Evolutionary conservation across 2,329 filamentous ascomycete genomes (phyloP).

Genomic region (Ascochyta fabae): DNA sequence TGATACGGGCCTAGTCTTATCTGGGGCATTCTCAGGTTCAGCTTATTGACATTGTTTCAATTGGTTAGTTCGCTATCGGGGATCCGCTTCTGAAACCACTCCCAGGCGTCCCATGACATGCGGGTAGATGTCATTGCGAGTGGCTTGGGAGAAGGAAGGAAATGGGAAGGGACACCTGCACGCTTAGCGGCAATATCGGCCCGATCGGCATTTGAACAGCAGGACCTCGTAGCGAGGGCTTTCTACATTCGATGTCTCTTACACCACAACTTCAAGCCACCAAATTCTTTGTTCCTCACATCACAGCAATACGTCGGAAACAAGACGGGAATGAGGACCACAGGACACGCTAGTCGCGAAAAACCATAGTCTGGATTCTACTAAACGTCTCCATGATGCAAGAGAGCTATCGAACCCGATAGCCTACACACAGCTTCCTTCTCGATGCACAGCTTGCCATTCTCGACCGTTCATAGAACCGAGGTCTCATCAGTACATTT

Average conservation of each 20-base stretch:
- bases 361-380: too few species aligned
- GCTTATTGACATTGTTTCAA: conserved; percentile 2
- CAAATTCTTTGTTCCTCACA: too few species aligned
- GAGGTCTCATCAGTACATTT: conserved; percentile 26
- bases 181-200: conserved; percentile 1
- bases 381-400: too few species aligned
- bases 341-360: too few species aligned
- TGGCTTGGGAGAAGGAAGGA: not conserved
- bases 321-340: too few species aligned
- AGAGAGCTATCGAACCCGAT: too few species aligned
- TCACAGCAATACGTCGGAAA: too few species aligned
- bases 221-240: not conserved
- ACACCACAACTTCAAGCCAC: not conserved
- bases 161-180: not conserved
- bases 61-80: not conserved
- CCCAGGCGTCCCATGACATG: not conserved
- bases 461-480: too few species aligned
- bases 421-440: too few species aligned
- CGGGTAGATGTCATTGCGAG: not conserved
- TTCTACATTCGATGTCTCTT: not conserved
- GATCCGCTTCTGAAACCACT: not conserved
- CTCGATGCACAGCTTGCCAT: too few species aligned
- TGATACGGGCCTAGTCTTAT: conserved; percentile 12
- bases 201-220: conserved; percentile 4
- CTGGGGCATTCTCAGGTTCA: not conserved